Percentiles rank a stretch among this genome's conserved stretches.
Evolutionary conservation across 2,329 filamentous ascomycete genomes (phyloP).

Genomic region (Colletotrichum sp.): DNA sequence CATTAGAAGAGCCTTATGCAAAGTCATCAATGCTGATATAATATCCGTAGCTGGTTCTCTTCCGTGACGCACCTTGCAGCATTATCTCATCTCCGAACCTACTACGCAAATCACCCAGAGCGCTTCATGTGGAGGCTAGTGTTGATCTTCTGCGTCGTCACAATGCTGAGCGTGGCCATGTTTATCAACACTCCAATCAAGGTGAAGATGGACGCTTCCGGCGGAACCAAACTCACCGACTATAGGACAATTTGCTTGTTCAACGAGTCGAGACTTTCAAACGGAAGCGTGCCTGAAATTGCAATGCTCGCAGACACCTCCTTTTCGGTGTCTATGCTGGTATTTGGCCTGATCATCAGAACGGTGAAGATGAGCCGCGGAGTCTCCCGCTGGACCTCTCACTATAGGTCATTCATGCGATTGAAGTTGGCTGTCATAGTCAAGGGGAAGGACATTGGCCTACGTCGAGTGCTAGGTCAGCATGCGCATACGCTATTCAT

Average conservation of each 20-base stretch:
- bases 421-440: not conserved
- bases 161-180: not conserved
- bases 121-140: not conserved
- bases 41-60: not conserved
- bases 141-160: not conserved
- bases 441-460: not conserved
- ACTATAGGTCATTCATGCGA: fast-evolving
- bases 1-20: fast-evolving
- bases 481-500: not conserved
- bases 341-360: not conserved
- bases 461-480: not conserved
- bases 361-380: not conserved
- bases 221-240: fast-evolving
- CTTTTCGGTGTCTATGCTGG: not conserved
- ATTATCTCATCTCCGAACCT: not conserved
- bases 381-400: not conserved
- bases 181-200: not conserved
- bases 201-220: not conserved
- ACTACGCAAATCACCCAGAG: not conserved
- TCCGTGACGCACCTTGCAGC: not conserved
- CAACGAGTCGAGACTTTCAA: not conserved
- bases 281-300: not conserved
- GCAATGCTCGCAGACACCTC: not conserved
- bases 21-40: not conserved
- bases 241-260: not conserved